Evolutionary conservation across 2,329 filamentous ascomycete genomes (phyloP).

Genomic region (Cercospora brassicicola): DNA sequence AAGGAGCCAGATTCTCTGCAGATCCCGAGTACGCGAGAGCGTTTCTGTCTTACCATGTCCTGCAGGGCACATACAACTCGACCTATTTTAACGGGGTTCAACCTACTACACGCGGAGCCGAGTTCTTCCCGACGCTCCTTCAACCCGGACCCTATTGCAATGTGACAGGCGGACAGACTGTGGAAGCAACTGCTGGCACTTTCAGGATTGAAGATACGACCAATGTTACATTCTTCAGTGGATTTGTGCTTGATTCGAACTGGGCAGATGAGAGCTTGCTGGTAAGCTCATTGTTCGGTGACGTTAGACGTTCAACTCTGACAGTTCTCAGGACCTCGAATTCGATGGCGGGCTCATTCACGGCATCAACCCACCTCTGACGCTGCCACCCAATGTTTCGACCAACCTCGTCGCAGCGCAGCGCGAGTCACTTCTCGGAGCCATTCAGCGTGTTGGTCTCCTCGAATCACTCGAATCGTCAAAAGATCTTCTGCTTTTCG

Average conservation of each 20-base stretch:
- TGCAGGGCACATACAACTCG: constrained; percentile 12
- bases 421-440: background rate
- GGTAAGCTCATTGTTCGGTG: background rate
- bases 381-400: constrained; percentile 1
- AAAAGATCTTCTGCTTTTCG: constrained; percentile 25
- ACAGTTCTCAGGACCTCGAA: constrained; percentile 18
- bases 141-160: constrained; percentile 25
- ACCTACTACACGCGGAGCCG: constrained; percentile 3
- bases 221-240: constrained; percentile 40
- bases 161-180: constrained; percentile 43
- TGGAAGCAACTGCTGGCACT: constrained; percentile 34
- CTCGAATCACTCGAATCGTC: constrained; percentile 14
- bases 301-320: background rate
- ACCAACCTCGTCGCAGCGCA: background rate
- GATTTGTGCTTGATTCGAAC: constrained; percentile 38
- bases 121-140: constrained; percentile 15
- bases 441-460: background rate
- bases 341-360: constrained; percentile 24
- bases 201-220: constrained; percentile 31
- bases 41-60: constrained; percentile 19
- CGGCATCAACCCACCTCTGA: constrained; percentile 23
- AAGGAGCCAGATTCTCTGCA: constrained; percentile 41
- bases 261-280: constrained; percentile 6
- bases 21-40: constrained; percentile 11
- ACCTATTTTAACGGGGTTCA: constrained; percentile 24